Evolutionary conservation across 2,329 filamentous ascomycete species (phyloP), one percentile per base, ranked within the genome.

Genomic region (Chaetomiaceae sp.): DNA sequence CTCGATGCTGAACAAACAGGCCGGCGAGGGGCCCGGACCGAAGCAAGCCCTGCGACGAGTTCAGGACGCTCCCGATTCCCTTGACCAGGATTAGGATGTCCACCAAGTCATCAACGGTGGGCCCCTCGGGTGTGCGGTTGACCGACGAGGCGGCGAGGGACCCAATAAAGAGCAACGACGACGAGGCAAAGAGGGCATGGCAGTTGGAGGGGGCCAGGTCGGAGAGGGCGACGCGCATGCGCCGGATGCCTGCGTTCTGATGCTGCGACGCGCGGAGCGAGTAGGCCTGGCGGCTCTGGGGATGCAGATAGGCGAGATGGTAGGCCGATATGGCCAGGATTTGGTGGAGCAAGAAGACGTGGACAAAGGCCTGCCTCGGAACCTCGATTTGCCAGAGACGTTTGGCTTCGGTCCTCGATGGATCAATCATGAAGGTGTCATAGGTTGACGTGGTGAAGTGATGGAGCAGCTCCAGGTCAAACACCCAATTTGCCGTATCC

Each of bases 401-500:
- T 10, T 21, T 14, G 3, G 27, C 21, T 20, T 44, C 25, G 2
- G 46, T 20, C 12, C 38, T 16, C 9, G 30, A 16, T 6, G 35
- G 9, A 13, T 42, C 37, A 12, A 42, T n/a, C 31, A 48, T 35
- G 21, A 62, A 21, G 27, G 53, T 58, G 10, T 19, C 12, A 44
- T 42, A 56, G n/a, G 60, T 66, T 2, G 48, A 55, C 6, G 63
- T 58, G 2, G 63, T 63, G 44, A 63, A 69, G 37, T 70, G 66
- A 35, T 70, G 66, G 58, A 70, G 63, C 34, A 70, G 58, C 50
- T 67, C 64, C 12, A 70, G 63, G 48, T 70, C 67, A 3, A 62
- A 61, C 9, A 65, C 62, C 66, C 66, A 69, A 46, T 47, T 44
- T 41, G 31, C 44, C 13, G 50, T 44, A 21, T 51, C 44, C 39